Evolutionary conservation across 2,329 filamentous ascomycete species (phyloP).

Genomic region (Colletotrichum camelliae): DNA sequence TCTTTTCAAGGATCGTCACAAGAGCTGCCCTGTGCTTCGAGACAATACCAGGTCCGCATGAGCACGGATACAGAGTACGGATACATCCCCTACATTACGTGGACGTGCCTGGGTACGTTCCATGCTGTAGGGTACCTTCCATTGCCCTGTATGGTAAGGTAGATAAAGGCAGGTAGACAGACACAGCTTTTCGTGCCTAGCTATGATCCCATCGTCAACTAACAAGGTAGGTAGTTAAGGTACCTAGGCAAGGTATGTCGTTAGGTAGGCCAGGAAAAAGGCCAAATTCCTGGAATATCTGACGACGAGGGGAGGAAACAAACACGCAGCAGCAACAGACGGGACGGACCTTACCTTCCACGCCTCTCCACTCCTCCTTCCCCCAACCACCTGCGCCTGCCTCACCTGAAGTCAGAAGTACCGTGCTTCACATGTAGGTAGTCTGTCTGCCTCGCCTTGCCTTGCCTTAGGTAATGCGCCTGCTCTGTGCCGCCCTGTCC

Average conservation of each 20-base stretch:
- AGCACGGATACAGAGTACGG: background rate
- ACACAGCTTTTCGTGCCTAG: background rate
- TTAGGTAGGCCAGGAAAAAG: background rate
- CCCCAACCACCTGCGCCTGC: background rate
- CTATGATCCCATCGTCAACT: background rate
- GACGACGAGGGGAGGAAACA: background rate
- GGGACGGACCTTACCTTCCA: conserved; percentile 1
- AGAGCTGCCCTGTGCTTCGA: background rate
- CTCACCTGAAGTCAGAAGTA: background rate
- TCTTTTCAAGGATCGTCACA: background rate
- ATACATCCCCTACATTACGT: background rate
- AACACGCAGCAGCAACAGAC: background rate
- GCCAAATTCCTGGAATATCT: background rate
- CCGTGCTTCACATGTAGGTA: background rate
- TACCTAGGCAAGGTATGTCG: background rate
- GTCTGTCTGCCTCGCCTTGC: background rate
- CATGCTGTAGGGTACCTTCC: background rate
- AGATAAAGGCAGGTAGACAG: background rate
- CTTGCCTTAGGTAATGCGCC: background rate
- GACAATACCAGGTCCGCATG: background rate
- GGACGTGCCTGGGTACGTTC: background rate
- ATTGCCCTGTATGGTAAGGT: background rate
- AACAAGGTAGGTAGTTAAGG: background rate
- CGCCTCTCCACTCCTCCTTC: background rate
- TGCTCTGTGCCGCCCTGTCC: background rate